Evolutionary conservation across 2,329 filamentous ascomycete species (phyloP).

Genomic region (Zarea fungicola): DNA sequence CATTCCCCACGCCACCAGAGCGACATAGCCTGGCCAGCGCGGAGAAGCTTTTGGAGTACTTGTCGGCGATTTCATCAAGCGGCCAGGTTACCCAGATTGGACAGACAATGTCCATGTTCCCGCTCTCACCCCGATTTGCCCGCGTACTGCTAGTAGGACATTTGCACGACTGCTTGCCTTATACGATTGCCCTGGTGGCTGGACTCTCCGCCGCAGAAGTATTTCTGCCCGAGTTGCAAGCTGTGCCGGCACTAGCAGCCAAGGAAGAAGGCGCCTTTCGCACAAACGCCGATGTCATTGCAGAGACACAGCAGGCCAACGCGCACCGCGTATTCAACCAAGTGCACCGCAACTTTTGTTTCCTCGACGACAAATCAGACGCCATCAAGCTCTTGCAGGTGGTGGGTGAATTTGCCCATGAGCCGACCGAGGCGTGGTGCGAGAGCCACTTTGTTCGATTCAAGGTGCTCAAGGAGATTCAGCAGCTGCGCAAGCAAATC

Average conservation of each 20-base stretch:
- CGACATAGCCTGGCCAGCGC: slow-evolving; percentile 71
- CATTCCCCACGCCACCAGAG: slow-evolving; percentile 88
- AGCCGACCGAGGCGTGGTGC: slow-evolving; percentile 69
- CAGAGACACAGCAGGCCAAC: slow-evolving; percentile 64
- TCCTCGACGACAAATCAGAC: slow-evolving; percentile 77
- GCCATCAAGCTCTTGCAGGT: slow-evolving; percentile 87
- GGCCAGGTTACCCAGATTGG: slow-evolving; percentile 77
- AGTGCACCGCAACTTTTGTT: slow-evolving; percentile 73
- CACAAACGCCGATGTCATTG: slow-evolving; percentile 63
- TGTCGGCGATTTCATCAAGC: slow-evolving; percentile 68
- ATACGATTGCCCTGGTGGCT: slow-evolving; percentile 83
- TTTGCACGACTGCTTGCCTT: slow-evolving; percentile 73
- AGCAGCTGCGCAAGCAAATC: slow-evolving; percentile 77
- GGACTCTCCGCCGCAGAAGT: slow-evolving; percentile 83
- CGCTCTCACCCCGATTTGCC: slow-evolving; percentile 82
- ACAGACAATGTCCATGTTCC: slow-evolving; percentile 79
- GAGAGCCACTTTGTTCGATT: slow-evolving; percentile 76
- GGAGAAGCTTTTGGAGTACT: slow-evolving; percentile 78
- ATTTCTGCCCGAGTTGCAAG: slow-evolving; percentile 76
- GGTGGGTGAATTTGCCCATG: slow-evolving; percentile 79
- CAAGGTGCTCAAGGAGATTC: slow-evolving; percentile 82
- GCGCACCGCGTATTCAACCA: slow-evolving; percentile 58
- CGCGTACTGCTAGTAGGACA: slow-evolving; percentile 89
- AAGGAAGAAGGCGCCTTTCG: slow-evolving; percentile 45
- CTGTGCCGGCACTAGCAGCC: slow-evolving; percentile 53